A percentile compares a stretch with the other conserved stretches of the same genome.
phyloP scores from a whole-genome alignment of 2,329 filamentous ascomycete genomes.

The Mycosphaerella arachidis region DNA sequence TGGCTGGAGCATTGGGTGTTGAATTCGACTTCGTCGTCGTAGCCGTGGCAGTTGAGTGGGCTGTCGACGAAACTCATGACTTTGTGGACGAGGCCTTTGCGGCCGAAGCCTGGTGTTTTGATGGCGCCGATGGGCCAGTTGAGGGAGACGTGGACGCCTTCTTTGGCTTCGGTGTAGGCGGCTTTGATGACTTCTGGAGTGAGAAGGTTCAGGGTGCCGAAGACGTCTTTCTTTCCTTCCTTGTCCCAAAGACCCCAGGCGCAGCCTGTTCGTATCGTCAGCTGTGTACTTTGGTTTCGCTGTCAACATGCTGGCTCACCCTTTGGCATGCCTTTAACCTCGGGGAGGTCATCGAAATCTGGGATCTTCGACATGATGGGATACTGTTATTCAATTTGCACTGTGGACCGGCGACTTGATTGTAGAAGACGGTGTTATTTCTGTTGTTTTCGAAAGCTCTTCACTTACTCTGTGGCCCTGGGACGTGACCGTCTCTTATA shows the following conservation, averaged over 20 bases:
- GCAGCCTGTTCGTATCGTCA: conserved; percentile 21
- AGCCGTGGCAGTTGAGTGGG: conserved; percentile 34
- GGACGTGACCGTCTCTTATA: not conserved
- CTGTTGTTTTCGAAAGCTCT: not conserved
- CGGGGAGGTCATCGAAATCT: conserved; percentile 40
- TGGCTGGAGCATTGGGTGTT: conserved; percentile 46
- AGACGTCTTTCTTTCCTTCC: conserved; percentile 38
- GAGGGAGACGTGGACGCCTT: conserved; percentile 40
- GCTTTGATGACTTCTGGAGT: conserved; percentile 41
- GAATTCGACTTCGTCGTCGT: conserved; percentile 45
- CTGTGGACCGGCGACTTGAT: not conserved
- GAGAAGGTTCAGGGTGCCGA: conserved; percentile 44
- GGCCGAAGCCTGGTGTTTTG: conserved; percentile 34
- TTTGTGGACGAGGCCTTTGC: conserved; percentile 35
- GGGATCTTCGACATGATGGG: conserved; percentile 31
- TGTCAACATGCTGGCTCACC: conserved; percentile 20
- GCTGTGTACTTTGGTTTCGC: not conserved
- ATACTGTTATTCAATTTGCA: not conserved
- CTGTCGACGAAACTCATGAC: conserved; percentile 33
- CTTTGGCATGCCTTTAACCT: conserved; percentile 39
- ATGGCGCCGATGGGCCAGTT: conserved; percentile 38
- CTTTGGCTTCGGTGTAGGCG: conserved; percentile 40
- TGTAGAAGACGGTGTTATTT: not conserved
- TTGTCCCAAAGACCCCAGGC: conserved; percentile 45
- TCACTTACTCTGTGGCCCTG: not conserved